phyloP scores from a whole-genome alignment of 345 rosid species.

The Salix viminalis region DNA sequence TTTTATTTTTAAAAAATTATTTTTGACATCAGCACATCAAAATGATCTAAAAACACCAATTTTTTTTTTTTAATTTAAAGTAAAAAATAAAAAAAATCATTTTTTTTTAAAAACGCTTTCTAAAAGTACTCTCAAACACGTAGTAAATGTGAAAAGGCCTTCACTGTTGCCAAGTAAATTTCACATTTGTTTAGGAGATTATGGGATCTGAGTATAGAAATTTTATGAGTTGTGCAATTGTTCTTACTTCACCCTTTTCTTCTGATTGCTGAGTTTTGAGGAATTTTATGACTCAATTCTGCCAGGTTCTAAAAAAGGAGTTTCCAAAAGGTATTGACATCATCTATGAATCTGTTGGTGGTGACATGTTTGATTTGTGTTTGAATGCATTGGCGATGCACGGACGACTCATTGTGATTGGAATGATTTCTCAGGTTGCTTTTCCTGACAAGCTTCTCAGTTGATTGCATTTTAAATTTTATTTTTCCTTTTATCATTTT shows the following conservation, averaged over 20 bases:
- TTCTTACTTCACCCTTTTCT: not conserved
- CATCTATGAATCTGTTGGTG: conserved; percentile 93
- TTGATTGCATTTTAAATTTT: not conserved
- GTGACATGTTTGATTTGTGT: conserved; percentile 83
- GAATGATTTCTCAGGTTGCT: conserved; percentile 96
- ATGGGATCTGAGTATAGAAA: too few species aligned
- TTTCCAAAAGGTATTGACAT: conserved; percentile 82
- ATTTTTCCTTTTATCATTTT: not conserved
- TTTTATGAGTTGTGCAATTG: too few species aligned
- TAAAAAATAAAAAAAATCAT: too few species aligned
- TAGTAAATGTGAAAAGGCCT: not conserved
- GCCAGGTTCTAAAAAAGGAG: conserved; percentile 75
- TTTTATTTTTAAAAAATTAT: too few species aligned
- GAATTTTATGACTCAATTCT: conserved; percentile 5
- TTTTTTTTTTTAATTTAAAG: too few species aligned
- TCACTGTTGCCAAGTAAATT: not conserved
- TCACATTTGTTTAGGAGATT: not conserved
- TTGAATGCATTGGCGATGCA: conserved; percentile 76
- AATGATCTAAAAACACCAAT: too few species aligned
- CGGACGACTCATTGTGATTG: conserved; percentile 81
- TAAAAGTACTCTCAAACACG: too few species aligned
- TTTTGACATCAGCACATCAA: too few species aligned
- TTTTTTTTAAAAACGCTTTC: too few species aligned
- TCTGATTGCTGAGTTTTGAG: not conserved
- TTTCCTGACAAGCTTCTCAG: conserved; percentile 5